A percentile compares a stretch with the other conserved stretches of the same genome.
Evolutionary conservation across 306 rosid species (phyloP).

Genomic region (Quercus engelmannii): DNA sequence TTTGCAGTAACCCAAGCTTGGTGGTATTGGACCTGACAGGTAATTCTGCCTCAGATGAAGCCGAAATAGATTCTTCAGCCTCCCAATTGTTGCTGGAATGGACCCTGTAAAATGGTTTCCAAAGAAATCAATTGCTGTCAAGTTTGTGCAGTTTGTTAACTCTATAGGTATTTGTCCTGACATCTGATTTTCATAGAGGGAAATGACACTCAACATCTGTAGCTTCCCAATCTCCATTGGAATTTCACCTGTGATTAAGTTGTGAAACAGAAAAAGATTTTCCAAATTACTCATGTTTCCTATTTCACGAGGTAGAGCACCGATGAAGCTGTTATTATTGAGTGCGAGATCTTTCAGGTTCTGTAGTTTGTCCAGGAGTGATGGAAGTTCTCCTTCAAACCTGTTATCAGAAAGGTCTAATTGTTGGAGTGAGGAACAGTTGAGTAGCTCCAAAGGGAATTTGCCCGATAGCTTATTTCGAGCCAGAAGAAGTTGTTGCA

Average conservation of each 20-base stretch:
- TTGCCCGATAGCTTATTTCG: constrained; percentile 63
- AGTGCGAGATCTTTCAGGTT: constrained; percentile 72
- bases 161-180: constrained; percentile 75
- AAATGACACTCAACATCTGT: constrained; percentile 47
- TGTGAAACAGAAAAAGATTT: constrained; percentile 61
- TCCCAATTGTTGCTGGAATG: constrained; percentile 81
- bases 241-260: constrained; percentile 59
- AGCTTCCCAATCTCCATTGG: constrained; percentile 83
- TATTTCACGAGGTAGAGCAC: constrained; percentile 65
- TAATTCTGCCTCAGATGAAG: constrained; percentile 93
- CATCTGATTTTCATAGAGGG: constrained; percentile 88
- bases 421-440: constrained; percentile 73
- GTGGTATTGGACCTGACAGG: constrained; percentile 82
- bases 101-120: constrained; percentile 80
- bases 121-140: constrained; percentile 74
- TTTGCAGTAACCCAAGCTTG: constrained; percentile 84
- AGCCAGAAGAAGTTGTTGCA: constrained; percentile 65
- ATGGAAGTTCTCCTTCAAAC: constrained; percentile 73
- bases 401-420: constrained; percentile 79
- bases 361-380: constrained; percentile 45
- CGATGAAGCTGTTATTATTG: constrained; percentile 80
- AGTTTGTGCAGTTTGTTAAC: constrained; percentile 76
- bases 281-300: constrained; percentile 73
- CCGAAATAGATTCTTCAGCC: constrained; percentile 60
- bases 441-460: constrained; percentile 66